A percentile compares a stretch with the other conserved stretches of the same genome.
phyloP scores from a whole-genome alignment of 2,329 filamentous ascomycete genomes.

The Xylaria sp. region DNA sequence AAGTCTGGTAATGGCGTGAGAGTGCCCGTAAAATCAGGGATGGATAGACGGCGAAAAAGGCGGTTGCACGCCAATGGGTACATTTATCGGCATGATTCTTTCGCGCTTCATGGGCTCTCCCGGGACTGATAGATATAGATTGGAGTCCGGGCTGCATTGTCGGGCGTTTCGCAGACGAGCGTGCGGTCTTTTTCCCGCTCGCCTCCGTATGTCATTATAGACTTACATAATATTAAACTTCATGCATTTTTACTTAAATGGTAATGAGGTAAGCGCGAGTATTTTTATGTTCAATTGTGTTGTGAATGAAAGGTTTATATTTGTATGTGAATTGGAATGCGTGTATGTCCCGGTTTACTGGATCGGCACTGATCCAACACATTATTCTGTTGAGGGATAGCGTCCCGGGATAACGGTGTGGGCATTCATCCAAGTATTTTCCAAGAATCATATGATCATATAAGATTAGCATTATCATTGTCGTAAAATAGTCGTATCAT shows the following conservation, averaged over 20 bases:
- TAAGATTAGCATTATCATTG: slow-evolving; percentile 46
- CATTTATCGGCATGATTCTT: slow-evolving; percentile 14
- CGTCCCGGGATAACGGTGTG: not conserved
- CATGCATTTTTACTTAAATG: slow-evolving; percentile 5
- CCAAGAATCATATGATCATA: slow-evolving; percentile 39
- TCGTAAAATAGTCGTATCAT: slow-evolving; percentile 35
- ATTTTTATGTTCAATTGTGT: not conserved
- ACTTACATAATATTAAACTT: slow-evolving; percentile 18
- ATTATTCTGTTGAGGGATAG: not conserved
- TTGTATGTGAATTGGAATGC: not conserved
- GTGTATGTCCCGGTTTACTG: not conserved
- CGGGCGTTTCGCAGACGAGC: slow-evolving; percentile 36
- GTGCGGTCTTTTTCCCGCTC: slow-evolving; percentile 20
- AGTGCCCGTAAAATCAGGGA: not conserved
- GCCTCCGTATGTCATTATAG: slow-evolving; percentile 22
- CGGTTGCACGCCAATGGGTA: not conserved
- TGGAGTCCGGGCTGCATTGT: slow-evolving; percentile 29
- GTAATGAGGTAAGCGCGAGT: not conserved
- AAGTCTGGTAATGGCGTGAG: slow-evolving; percentile 12
- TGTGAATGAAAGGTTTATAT: slow-evolving; percentile 4
- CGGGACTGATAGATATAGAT: slow-evolving; percentile 20
- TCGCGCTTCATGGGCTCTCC: slow-evolving; percentile 16
- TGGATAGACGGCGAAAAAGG: slow-evolving; percentile 12
- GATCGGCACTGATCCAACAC: not conserved
- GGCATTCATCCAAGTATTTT: not conserved